phyloP scores from a whole-genome alignment of 2,329 filamentous ascomycete genomes.

The Pseudocercospora ulei region DNA sequence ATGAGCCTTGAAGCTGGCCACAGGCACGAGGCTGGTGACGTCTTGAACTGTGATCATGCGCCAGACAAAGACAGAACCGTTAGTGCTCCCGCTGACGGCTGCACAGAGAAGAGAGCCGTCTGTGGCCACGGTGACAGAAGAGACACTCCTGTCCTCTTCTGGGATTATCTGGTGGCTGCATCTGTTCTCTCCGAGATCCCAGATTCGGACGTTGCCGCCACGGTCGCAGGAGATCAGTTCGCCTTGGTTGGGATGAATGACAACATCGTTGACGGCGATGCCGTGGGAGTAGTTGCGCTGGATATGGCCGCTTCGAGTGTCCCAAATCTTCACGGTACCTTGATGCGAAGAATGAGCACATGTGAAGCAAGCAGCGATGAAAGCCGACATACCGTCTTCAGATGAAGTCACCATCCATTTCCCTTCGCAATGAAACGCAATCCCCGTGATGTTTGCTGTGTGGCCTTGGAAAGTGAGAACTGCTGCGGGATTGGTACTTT shows the following conservation, averaged over 20 bases:
- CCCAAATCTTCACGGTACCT: slow-evolving; percentile 87
- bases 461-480: slow-evolving; percentile 92
- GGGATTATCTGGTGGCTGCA: slow-evolving; percentile 94
- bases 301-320: slow-evolving; percentile 72
- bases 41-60: slow-evolving; percentile 76
- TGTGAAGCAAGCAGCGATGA: slow-evolving; percentile 7
- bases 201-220: slow-evolving; percentile 82
- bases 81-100: slow-evolving; percentile 59
- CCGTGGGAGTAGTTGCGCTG: slow-evolving; percentile 91
- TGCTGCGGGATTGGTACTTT: slow-evolving; percentile 91
- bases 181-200: slow-evolving; percentile 94
- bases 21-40: slow-evolving; percentile 70
- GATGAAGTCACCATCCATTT: slow-evolving; percentile 99
- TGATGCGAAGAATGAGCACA: too few species aligned
- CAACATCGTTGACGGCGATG: slow-evolving; percentile 86
- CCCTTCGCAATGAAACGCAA: slow-evolving; percentile 95
- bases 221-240: slow-evolving; percentile 96
- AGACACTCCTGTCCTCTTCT: slow-evolving; percentile 86
- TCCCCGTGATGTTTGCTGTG: slow-evolving; percentile 88
- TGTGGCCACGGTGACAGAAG: slow-evolving; percentile 89
- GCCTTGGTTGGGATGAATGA: slow-evolving; percentile 98
- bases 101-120: slow-evolving; percentile 89
- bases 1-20: slow-evolving; percentile 83
- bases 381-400: slow-evolving; percentile 58
- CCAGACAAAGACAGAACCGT: slow-evolving; percentile 98